Base-by-base conservation (phyloP, 768 basidiomycete species). In the Psilocybe azurescens region DNA sequence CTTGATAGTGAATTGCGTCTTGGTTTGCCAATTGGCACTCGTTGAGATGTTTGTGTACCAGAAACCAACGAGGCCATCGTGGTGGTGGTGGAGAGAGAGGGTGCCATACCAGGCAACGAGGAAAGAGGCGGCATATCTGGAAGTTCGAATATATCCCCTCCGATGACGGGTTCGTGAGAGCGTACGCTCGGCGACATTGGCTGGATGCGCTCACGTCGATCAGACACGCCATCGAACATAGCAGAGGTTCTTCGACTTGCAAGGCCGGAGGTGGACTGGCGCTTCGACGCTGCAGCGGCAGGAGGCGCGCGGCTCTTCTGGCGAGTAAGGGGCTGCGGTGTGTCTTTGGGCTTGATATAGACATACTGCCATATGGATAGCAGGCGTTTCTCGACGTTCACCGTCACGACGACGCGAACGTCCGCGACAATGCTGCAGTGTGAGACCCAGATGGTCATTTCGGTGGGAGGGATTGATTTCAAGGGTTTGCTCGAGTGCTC, bases 281-380 rank as follows among this genome's bases (percentile, higher is more conserved):
- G 76, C 63, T 81, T 85, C 47, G 78, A 77, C 60, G 41, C 6
- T 36, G 10, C 18, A 11, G 33, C 30, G 11, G 54, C 38, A 38
- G 60, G 33, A 44, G 52, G 20, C 4, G 48, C 36, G 29, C 39
- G 36, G 39, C 47, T 24, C 50, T 56, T 51, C 39, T 13, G 16
- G 24, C 72, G 74, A 0, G 71, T 74, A 16, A 78, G 69, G 11
- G 81, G 79, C 16, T 79, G 69, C 3, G 84, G 86, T 1, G 79
- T 76, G 61, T 85, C 83, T 68, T 83, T 86, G 9, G 86, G 86
- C 63, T 85, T 85, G 61, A 89, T 73, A 66, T 88, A 89, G 0
- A 80, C 82, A 70, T 93, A 93, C 29, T 89, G 83, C 91, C 92
- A 94, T 44, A 93, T 73, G 1, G 88, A 83, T 2, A 93, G 65